phyloP scores from a whole-genome alignment of 2,329 filamentous ascomycete species.

The Alternaria postmessia region DNA sequence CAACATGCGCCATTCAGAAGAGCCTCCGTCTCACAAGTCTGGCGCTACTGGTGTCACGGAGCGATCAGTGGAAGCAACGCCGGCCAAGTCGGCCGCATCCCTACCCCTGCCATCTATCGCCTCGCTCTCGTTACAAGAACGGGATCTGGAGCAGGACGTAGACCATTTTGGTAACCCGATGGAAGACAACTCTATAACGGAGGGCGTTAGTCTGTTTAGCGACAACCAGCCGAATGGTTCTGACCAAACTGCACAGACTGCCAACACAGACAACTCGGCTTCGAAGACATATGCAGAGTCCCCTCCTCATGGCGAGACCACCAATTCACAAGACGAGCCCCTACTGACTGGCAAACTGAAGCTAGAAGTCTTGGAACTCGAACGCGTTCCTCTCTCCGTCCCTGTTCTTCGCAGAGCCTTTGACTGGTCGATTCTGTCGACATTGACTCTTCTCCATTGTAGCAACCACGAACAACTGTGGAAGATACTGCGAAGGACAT shows the following conservation, averaged over 20 bases:
- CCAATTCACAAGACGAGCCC: slow-evolving; percentile 38
- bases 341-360: slow-evolving; percentile 66
- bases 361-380: slow-evolving; percentile 76
- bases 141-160: slow-evolving; percentile 39
- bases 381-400: slow-evolving; percentile 76
- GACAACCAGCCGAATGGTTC: slow-evolving; percentile 24
- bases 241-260: slow-evolving; percentile 18
- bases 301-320: slow-evolving; percentile 2
- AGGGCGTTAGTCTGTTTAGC: slow-evolving; percentile 36
- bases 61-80: slow-evolving; percentile 23
- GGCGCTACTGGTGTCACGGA: slow-evolving; percentile 22
- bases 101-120: slow-evolving; percentile 29
- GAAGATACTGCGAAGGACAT: slow-evolving; percentile 71
- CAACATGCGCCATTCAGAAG: slow-evolving; percentile 59
- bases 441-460: slow-evolving; percentile 77
- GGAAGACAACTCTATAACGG: slow-evolving; percentile 32
- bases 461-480: slow-evolving; percentile 76
- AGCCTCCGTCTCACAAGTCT: slow-evolving; percentile 20
- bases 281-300: slow-evolving; percentile 8
- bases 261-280: slow-evolving; percentile 10
- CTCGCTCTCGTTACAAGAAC: slow-evolving; percentile 34
- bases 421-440: slow-evolving; percentile 77
- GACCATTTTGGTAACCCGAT: slow-evolving; percentile 40
- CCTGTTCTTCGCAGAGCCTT: slow-evolving; percentile 73
- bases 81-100: slow-evolving; percentile 28